These are phyloP conservation scores for Mucor lusitanicus DNA, from an alignment of 371 early-diverging fungal species.

Conservation along the genomic window DNA sequence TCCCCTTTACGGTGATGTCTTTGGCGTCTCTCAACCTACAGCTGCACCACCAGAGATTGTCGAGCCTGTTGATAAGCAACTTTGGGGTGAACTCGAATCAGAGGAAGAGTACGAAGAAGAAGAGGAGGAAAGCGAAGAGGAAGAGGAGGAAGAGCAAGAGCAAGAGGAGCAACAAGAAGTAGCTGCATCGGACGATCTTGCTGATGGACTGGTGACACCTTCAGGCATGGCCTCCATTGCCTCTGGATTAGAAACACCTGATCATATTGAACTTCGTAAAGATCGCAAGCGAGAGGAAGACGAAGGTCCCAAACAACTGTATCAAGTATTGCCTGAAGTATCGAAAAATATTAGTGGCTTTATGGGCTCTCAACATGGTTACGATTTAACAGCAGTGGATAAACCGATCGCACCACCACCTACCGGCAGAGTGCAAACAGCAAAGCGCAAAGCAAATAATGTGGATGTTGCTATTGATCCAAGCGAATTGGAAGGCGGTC, in stretches of 20 bases:
- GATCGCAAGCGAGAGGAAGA: conserved; percentile 53
- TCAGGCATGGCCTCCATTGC: conserved; percentile 83
- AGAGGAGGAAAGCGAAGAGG: conserved; percentile 64
- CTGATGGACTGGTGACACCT: conserved; percentile 84
- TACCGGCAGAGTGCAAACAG: conserved; percentile 15
- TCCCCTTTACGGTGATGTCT: conserved; percentile 97
- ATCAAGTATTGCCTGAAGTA: conserved; percentile 86
- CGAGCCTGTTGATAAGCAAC: conserved; percentile 70
- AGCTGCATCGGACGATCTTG: conserved; percentile 40
- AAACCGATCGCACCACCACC: conserved; percentile 28
- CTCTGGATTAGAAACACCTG: conserved; percentile 91
- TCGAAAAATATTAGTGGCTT: conserved; percentile 79
- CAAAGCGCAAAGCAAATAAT: conserved; percentile 52
- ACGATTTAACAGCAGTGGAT: conserved; percentile 68
- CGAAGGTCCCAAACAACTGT: conserved; percentile 78
- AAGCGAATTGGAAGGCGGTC: conserved; percentile 67
- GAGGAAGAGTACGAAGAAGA: conserved; percentile 68
- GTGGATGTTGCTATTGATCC: conserved; percentile 79
- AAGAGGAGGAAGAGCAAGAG: conserved; percentile 60
- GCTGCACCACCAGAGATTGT: conserved; percentile 52
- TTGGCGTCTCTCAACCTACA: conserved; percentile 63
- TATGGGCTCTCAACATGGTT: conserved; percentile 94
- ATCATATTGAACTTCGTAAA: conserved; percentile 91
- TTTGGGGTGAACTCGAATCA: conserved; percentile 86
- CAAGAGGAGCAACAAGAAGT: conserved; percentile 45